These are phyloP conservation scores for Colletotrichum truncatum DNA, from an alignment of 2,329 filamentous ascomycete species.

Conservation along the genomic window DNA sequence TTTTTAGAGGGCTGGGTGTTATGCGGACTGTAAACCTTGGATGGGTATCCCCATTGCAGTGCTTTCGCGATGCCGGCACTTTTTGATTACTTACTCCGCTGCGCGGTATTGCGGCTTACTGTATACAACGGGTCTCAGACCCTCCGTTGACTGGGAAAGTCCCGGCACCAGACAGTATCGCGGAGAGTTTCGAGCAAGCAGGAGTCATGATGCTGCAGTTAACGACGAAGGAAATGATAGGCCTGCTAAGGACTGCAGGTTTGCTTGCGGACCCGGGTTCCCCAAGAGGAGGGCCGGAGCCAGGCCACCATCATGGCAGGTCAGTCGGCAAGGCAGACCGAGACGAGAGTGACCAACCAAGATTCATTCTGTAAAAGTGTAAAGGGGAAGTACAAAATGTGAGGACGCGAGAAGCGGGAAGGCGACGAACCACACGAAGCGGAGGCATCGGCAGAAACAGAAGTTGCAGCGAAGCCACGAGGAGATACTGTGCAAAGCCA, in stretches of 20 bases:
- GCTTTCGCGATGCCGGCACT: constrained; percentile 18
- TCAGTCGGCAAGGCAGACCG: no score
- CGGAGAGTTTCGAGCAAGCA: not conserved
- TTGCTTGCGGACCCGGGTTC: no score
- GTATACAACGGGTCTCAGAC: not conserved
- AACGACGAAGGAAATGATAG: not conserved
- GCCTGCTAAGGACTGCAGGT: no score
- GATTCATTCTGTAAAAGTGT: not conserved
- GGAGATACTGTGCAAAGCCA: constrained; percentile 14
- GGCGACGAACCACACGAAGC: not conserved
- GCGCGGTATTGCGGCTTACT: not conserved
- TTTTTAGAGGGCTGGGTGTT: constrained; percentile 3
- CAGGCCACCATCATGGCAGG: no score
- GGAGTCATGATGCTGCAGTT: not conserved
- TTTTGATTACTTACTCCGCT: not conserved
- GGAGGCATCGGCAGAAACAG: no score
- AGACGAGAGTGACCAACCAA: no score
- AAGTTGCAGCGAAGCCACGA: not conserved
- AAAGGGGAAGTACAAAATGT: not conserved
- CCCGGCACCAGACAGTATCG: not conserved
- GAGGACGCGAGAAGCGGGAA: not conserved
- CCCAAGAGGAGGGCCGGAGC: no score
- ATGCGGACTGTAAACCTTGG: constrained; percentile 5
- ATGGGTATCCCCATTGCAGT: not conserved
- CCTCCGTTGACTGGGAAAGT: not conserved